These are phyloP conservation scores for Aspergillus sp. DNA, from an alignment of 2,329 filamentous ascomycete species.

Conservation along the genomic window DNA sequence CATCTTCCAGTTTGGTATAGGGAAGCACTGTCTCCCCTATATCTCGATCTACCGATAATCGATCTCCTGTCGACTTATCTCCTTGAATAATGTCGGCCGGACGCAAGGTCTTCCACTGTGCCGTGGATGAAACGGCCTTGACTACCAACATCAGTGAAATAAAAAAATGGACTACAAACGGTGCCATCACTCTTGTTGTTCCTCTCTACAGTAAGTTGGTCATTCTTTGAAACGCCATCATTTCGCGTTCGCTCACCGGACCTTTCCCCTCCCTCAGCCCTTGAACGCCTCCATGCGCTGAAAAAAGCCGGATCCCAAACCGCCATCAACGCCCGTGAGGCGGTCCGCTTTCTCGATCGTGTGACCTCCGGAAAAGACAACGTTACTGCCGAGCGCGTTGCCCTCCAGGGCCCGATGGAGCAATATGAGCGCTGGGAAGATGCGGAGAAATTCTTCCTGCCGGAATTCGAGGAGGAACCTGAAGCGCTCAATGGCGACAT, in stretches of 20 bases:
- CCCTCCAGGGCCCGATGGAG: constrained; percentile 47
- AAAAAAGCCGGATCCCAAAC: constrained; percentile 43
- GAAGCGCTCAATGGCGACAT: constrained; percentile 18
- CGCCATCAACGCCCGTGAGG: constrained; percentile 48
- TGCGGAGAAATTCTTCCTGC: constrained; percentile 42
- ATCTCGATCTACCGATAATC: neutral
- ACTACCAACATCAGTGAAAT: constrained; percentile 50
- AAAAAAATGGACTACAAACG: constrained; percentile 48
- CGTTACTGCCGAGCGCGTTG: constrained; percentile 37
- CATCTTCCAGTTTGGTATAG: constrained; percentile 26
- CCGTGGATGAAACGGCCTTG: constrained; percentile 49
- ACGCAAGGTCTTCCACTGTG: constrained; percentile 47
- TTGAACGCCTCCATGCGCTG: constrained; percentile 42
- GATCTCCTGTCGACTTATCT: constrained; percentile 18
- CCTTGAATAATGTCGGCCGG: constrained; percentile 32
- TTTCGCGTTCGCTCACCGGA: constrained; percentile 5
- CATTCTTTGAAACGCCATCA: constrained; percentile 1
- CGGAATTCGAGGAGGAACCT: constrained; percentile 39
- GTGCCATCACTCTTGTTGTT: constrained; percentile 46
- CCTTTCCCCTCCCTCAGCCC: constrained; percentile 26
- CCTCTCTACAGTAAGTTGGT: constrained; percentile 46
- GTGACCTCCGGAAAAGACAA: constrained; percentile 45
- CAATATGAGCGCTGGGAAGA: constrained; percentile 44
- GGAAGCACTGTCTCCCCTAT: constrained; percentile 4
- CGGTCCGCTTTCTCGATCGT: constrained; percentile 48